Evolutionary conservation across 2,329 filamentous ascomycete species (phyloP).

Genomic region (Truncatella angustata): DNA sequence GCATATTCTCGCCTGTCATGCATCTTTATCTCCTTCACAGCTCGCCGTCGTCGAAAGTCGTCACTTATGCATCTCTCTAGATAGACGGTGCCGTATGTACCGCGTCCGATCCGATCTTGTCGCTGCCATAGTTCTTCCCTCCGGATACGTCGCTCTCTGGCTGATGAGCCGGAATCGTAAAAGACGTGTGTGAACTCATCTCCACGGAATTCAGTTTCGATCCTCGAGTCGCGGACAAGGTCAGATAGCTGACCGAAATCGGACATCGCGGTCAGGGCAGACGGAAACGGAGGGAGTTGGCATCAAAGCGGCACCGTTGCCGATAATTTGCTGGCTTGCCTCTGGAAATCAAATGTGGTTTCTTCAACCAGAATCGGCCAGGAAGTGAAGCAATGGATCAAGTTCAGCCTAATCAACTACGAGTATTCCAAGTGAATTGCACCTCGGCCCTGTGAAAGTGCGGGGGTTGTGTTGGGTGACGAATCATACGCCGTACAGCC

Average conservation of each 20-base stretch:
- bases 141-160: not conserved
- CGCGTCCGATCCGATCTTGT: conserved; percentile 2
- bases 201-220: conserved; percentile 10
- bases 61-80: conserved; percentile 4
- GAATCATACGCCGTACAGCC: no score
- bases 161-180: conserved; percentile 7
- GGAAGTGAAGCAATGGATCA: no score
- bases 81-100: conserved; percentile 11
- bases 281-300: not conserved
- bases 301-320: no score
- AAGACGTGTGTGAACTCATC: conserved; percentile 4
- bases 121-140: conserved; percentile 8
- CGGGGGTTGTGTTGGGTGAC: no score
- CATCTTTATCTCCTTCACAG: conserved; percentile 14
- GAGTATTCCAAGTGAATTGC: no score
- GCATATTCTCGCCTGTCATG: not conserved
- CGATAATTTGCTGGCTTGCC: not conserved
- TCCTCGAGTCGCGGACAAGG: conserved; percentile 13
- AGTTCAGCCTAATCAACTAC: no score
- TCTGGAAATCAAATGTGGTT: no score
- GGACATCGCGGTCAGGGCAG: not conserved
- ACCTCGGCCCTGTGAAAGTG: no score
- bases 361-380: no score
- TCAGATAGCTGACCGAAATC: not conserved
- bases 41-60: not conserved